These are phyloP conservation scores for Metschnikowia arizonensis DNA, from an alignment of 805 yeast species.

Conservation along the genomic window DNA sequence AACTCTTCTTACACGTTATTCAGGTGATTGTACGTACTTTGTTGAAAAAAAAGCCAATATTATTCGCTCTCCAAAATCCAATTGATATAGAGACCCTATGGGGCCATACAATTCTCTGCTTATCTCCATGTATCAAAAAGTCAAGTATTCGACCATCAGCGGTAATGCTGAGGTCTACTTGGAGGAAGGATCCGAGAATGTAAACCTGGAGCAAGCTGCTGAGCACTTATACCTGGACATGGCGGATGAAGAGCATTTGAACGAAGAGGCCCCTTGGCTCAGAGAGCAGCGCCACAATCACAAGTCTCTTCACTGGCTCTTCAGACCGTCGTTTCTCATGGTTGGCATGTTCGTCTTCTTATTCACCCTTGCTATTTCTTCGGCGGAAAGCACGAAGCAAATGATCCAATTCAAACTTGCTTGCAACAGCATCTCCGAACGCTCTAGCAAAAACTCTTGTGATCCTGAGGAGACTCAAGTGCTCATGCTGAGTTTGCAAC, in stretches of 20 bases:
- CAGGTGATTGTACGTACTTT: no score
- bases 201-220: conserved; percentile 36
- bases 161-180: conserved; percentile 16
- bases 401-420: conserved; percentile 29
- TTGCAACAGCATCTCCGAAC: conserved; percentile 22
- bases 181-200: conserved; percentile 31
- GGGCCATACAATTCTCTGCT: not conserved
- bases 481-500: conserved; percentile 46
- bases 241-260: conserved; percentile 30
- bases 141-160: conserved; percentile 10
- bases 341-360: conserved; percentile 42
- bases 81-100: not conserved
- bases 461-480: conserved; percentile 34
- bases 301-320: conserved; percentile 46
- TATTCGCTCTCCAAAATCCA: not conserved
- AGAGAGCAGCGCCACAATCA: conserved; percentile 46
- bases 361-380: conserved; percentile 38
- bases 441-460: conserved; percentile 19
- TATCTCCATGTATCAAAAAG: not conserved
- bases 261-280: conserved; percentile 45
- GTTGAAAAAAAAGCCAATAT: not conserved
- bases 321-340: conserved; percentile 54
- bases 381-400: conserved; percentile 41
- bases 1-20: not conserved
- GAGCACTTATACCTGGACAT: conserved; percentile 40